A percentile compares a stretch with the other conserved stretches of the same genome.
phyloP scores from a whole-genome alignment of 768 basidiomycete genomes.

The Tricholoma sp. region DNA sequence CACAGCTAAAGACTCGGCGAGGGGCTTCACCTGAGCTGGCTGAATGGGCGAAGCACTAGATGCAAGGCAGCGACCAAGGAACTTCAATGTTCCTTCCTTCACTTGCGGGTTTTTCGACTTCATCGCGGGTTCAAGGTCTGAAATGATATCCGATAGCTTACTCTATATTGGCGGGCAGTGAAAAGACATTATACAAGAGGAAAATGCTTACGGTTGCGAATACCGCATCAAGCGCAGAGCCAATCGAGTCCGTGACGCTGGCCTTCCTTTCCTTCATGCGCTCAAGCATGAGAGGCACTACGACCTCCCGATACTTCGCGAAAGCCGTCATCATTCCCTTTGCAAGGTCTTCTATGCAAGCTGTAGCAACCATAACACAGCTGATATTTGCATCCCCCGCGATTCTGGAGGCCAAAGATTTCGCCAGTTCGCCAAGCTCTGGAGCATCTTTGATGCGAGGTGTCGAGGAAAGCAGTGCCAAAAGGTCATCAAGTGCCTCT shows the following conservation, averaged over 20 bases:
- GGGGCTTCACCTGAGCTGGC: slow-evolving; percentile 70
- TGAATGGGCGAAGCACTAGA: slow-evolving; percentile 66
- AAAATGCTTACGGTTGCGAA: slow-evolving; percentile 64
- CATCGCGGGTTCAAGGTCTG: slow-evolving; percentile 73
- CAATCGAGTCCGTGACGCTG: slow-evolving; percentile 86
- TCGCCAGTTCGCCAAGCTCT: slow-evolving; percentile 71
- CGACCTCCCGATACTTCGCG: slow-evolving; percentile 62
- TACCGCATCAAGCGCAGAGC: slow-evolving; percentile 81
- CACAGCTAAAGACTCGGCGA: slow-evolving; percentile 69
- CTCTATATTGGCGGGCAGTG: slow-evolving; percentile 42
- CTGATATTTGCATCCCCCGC: slow-evolving; percentile 91
- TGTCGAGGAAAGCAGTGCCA: slow-evolving; percentile 59
- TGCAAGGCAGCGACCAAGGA: slow-evolving; percentile 73
- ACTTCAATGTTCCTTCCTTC: slow-evolving; percentile 88
- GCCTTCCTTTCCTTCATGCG: slow-evolving; percentile 92
- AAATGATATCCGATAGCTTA: slow-evolving; percentile 71
- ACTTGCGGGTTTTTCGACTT: slow-evolving; percentile 95
- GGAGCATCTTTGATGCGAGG: slow-evolving; percentile 77
- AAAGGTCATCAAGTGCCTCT: slow-evolving; percentile 81
- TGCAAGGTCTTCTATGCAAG: slow-evolving; percentile 80
- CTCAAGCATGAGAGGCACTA: slow-evolving; percentile 78
- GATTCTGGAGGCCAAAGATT: slow-evolving; percentile 74
- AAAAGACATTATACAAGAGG: slow-evolving; percentile 6
- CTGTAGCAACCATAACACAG: slow-evolving; percentile 86
- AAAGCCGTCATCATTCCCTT: slow-evolving; percentile 76